Evolutionary conservation across 148 eudicot genomes (phyloP).

Genomic region (Amaranthus cruentus): DNA sequence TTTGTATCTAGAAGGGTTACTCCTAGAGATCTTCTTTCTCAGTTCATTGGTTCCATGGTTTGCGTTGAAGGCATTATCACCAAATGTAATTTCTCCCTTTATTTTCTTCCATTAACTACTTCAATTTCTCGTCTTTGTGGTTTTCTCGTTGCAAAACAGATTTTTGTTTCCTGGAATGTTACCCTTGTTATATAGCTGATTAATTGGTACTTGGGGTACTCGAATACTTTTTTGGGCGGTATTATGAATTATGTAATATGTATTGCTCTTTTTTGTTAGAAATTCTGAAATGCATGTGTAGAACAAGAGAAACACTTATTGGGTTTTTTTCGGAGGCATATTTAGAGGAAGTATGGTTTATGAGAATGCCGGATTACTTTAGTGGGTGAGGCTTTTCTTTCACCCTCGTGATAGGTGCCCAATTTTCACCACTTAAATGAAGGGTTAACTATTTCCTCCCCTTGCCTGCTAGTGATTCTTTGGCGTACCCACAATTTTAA

Average conservation of each 20-base stretch:
- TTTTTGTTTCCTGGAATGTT: background rate
- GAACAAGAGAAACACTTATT: no score
- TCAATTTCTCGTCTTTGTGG: background rate
- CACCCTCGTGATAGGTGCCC: no score
- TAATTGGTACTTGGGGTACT: no score
- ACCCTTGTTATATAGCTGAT: background rate
- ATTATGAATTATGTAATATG: background rate
- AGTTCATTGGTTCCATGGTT: conserved; percentile 94
- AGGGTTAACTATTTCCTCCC: no score
- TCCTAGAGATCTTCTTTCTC: conserved; percentile 82
- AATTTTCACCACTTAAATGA: no score
- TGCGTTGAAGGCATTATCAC: conserved; percentile 95
- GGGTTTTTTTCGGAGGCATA: no score
- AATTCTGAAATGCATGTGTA: no score
- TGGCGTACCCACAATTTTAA: no score
- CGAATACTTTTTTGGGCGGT: background rate
- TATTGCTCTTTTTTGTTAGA: background rate
- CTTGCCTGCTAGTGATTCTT: no score
- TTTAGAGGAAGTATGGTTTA: no score
- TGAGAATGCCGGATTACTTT: no score
- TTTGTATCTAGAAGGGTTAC: conserved; percentile 91
- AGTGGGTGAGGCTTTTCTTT: no score
- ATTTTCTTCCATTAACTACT: background rate
- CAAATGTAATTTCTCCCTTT: conserved; percentile 46
- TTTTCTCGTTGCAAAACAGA: background rate